Evolutionary conservation across 1,284 basidiomycete species (phyloP).

Genomic region (Cryptococcus hybrid): DNA sequence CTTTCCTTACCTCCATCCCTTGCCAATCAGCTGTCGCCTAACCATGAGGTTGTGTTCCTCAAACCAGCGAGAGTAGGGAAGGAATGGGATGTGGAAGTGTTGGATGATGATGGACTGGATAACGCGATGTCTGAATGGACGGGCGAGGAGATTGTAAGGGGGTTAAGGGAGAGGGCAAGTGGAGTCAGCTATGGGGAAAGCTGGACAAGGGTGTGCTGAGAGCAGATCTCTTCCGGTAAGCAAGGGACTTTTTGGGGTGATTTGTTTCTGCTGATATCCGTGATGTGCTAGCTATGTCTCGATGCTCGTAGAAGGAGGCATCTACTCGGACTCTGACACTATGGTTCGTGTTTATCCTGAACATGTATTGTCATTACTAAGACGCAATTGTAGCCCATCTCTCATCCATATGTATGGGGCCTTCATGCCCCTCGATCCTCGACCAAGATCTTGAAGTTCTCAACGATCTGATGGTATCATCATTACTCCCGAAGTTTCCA

Average conservation of each 20-base stretch:
- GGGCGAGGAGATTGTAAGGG: conserved; percentile 15
- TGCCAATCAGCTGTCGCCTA: not conserved
- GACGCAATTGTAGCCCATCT: conserved; percentile 20
- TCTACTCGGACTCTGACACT: conserved; percentile 41
- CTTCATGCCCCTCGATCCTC: conserved; percentile 17
- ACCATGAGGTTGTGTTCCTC: conserved; percentile 6
- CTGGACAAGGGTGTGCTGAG: conserved; percentile 24
- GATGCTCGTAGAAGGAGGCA: conserved; percentile 36
- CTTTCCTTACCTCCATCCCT: conserved; percentile 5
- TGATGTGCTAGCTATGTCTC: conserved; percentile 21
- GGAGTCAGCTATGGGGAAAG: conserved; percentile 24
- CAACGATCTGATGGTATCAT: conserved; percentile 1
- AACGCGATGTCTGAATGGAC: conserved; percentile 26
- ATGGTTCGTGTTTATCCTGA: conserved; percentile 15
- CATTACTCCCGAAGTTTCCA: conserved; percentile 1
- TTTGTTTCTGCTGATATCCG: not conserved
- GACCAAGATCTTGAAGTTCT: conserved; percentile 23
- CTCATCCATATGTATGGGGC: conserved; percentile 39
- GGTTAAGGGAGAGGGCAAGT: conserved; percentile 9
- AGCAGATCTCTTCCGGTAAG: conserved; percentile 35
- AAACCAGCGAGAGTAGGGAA: conserved; percentile 11
- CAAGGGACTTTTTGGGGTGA: not conserved
- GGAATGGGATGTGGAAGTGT: conserved; percentile 22
- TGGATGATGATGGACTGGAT: conserved; percentile 26
- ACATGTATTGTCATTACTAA: not conserved